A percentile compares a stretch with the other conserved stretches of the same genome.
phyloP scores from a whole-genome alignment of 208 protist species.

The Leishmania aethiopica region DNA sequence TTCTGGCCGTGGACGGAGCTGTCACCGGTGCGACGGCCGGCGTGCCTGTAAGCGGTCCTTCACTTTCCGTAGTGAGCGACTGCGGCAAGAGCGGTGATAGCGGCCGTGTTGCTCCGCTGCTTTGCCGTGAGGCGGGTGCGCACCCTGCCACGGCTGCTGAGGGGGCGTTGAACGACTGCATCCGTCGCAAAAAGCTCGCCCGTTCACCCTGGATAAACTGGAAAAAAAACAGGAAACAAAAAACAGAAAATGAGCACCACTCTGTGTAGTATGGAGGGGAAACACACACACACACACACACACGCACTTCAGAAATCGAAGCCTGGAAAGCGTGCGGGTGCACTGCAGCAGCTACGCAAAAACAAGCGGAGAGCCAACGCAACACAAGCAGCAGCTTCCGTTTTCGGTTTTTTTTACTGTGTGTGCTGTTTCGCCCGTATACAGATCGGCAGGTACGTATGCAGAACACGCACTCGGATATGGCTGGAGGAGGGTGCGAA shows the following conservation, averaged over 20 bases:
- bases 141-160: background rate
- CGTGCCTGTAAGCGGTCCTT: background rate
- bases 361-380: too few species aligned
- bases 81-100: background rate
- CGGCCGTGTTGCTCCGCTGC: background rate
- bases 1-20: background rate
- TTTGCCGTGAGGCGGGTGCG: background rate
- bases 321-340: too few species aligned
- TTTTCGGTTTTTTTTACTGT: too few species aligned
- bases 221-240: background rate
- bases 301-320: background rate
- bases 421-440: too few species aligned
- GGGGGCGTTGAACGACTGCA: background rate
- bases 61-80: constrained; percentile 1
- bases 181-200: background rate
- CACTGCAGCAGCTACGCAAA: too few species aligned
- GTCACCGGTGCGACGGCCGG: background rate
- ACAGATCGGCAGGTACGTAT: too few species aligned
- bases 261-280: too few species aligned
- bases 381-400: too few species aligned
- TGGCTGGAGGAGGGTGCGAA: too few species aligned
- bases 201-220: background rate
- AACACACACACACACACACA: background rate
- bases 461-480: too few species aligned
- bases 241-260: background rate